These are phyloP conservation scores for Fusarium irregulare DNA, from an alignment of 2,329 filamentous ascomycete species.

Conservation along the genomic window DNA sequence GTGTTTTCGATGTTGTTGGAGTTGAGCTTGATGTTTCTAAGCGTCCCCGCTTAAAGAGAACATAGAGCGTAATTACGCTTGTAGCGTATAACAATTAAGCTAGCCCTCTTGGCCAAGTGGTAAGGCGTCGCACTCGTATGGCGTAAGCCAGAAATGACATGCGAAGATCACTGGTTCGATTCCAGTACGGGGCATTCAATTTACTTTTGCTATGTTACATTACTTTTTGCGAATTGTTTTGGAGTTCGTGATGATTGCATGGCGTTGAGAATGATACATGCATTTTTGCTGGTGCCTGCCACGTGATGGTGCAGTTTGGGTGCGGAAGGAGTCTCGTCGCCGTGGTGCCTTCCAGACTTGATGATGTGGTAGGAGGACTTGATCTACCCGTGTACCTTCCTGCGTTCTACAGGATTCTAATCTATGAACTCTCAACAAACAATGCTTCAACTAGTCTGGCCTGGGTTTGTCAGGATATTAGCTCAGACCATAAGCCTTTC, in stretches of 20 bases:
- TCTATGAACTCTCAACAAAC: too few species aligned
- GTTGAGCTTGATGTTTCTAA: not conserved
- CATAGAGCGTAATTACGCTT: not conserved
- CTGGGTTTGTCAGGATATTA: too few species aligned
- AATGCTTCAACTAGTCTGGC: too few species aligned
- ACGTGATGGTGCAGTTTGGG: rapidly evolving
- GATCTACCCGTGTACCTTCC: too few species aligned
- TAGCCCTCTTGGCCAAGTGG: slow-evolving; percentile 44
- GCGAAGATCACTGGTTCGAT: slow-evolving; percentile 45
- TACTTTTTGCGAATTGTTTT: rapidly evolving
- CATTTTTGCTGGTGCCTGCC: not conserved
- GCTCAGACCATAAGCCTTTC: too few species aligned
- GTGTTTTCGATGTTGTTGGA: not conserved
- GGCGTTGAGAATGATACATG: not conserved
- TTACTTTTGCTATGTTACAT: not conserved
- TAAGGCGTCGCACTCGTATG: slow-evolving; percentile 46
- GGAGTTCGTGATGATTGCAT: not conserved
- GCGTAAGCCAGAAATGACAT: slow-evolving; percentile 11
- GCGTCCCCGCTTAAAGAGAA: too few species aligned
- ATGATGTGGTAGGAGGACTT: too few species aligned
- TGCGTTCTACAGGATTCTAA: too few species aligned
- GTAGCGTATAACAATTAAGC: slow-evolving; percentile 5
- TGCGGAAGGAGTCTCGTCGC: not conserved
- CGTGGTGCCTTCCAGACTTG: not conserved
- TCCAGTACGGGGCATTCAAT: slow-evolving; percentile 35